Evolutionary conservation across 2,329 filamentous ascomycete genomes (phyloP).

Genomic region (Fusarium sp.): DNA sequence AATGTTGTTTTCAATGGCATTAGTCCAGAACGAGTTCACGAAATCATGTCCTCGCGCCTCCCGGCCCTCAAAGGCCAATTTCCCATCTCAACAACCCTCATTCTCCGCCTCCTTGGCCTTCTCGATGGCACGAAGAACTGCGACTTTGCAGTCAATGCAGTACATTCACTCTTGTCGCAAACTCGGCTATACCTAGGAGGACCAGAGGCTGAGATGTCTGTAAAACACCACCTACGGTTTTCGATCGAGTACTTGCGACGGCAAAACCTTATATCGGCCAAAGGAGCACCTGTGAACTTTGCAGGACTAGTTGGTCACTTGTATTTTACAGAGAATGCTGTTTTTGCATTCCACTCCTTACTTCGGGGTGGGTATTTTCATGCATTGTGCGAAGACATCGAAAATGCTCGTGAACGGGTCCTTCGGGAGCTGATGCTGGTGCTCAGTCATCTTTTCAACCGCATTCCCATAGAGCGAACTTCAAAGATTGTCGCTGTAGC

Average conservation of each 20-base stretch:
- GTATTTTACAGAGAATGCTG: slow-evolving; percentile 80
- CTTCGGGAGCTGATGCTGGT: slow-evolving; percentile 74
- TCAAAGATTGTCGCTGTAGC: slow-evolving; percentile 61
- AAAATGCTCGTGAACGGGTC: slow-evolving; percentile 60
- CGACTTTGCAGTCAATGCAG: slow-evolving; percentile 68
- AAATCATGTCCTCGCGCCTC: slow-evolving; percentile 78
- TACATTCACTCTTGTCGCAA: slow-evolving; percentile 76
- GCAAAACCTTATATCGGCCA: slow-evolving; percentile 71
- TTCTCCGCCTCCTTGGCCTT: slow-evolving; percentile 75
- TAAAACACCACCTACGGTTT: slow-evolving; percentile 81
- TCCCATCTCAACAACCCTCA: slow-evolving; percentile 77
- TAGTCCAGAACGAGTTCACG: slow-evolving; percentile 67
- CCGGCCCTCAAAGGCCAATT: slow-evolving; percentile 83
- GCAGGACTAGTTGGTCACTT: slow-evolving; percentile 76
- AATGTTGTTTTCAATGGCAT: slow-evolving; percentile 84
- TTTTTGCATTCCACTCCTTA: slow-evolving; percentile 81
- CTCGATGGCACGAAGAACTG: slow-evolving; percentile 74
- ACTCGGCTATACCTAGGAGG: slow-evolving; percentile 78
- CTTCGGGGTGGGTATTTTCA: slow-evolving; percentile 77
- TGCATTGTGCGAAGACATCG: slow-evolving; percentile 68
- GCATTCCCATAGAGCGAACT: slow-evolving; percentile 61
- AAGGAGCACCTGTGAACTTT: slow-evolving; percentile 77
- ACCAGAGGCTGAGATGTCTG: slow-evolving; percentile 72
- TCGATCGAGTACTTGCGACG: slow-evolving; percentile 82
- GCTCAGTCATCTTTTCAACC: slow-evolving; percentile 77